A percentile compares a stretch with the other conserved stretches of the same genome.
Evolutionary conservation across 2,329 filamentous ascomycete species (phyloP).

Genomic region (Geosmithia putterillii): DNA sequence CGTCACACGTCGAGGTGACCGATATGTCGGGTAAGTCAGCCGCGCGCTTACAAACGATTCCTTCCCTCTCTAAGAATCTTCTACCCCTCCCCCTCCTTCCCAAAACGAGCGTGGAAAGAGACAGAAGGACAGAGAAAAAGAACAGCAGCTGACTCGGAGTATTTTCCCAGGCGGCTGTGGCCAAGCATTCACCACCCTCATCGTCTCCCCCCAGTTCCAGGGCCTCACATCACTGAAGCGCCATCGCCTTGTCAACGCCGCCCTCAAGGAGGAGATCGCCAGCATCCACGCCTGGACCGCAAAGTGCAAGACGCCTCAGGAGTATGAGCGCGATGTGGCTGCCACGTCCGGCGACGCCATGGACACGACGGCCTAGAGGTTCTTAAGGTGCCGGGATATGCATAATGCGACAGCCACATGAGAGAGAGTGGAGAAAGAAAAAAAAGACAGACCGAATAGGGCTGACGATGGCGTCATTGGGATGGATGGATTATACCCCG

Average conservation of each 20-base stretch:
- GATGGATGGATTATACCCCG: neutral
- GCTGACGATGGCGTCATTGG: neutral
- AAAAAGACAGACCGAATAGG: neutral
- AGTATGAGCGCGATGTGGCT: slow-evolving; percentile 60
- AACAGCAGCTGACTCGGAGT: no score
- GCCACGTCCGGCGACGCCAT: slow-evolving; percentile 20
- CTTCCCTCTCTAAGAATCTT: no score
- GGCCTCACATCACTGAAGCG: slow-evolving; percentile 69
- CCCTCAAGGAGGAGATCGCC: slow-evolving; percentile 77
- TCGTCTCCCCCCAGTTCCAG: slow-evolving; percentile 55
- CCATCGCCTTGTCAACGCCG: slow-evolving; percentile 74
- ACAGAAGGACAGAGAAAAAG: neutral
- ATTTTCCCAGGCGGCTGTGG: slow-evolving; percentile 42
- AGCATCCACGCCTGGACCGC: slow-evolving; percentile 91
- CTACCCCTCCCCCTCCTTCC: neutral
- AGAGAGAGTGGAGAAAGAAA: neutral
- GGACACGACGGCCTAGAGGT: slow-evolving; percentile 25
- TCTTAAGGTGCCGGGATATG: slow-evolving; percentile 1
- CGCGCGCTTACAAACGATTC: slow-evolving; percentile 1
- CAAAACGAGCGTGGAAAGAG: neutral
- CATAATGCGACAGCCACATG: slow-evolving; percentile 1
- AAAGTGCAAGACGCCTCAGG: slow-evolving; percentile 83
- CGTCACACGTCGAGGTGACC: slow-evolving; percentile 73
- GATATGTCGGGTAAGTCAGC: slow-evolving; percentile 71
- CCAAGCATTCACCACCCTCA: slow-evolving; percentile 46